Base-by-base conservation (phyloP, 2,329 filamentous ascomycete species). In the Decorospora gaudefroyi region DNA sequence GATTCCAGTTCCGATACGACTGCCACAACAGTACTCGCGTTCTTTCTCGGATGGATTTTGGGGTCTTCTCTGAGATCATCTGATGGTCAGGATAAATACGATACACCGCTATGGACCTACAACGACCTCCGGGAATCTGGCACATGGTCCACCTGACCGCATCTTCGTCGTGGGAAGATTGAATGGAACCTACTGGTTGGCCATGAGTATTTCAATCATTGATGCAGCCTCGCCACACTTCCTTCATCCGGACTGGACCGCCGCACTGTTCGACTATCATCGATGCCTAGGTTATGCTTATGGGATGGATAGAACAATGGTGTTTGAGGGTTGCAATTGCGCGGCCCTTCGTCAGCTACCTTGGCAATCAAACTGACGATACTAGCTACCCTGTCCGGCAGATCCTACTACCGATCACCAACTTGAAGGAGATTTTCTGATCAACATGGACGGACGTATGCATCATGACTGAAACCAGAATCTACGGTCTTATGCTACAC, bases 91-190 rank as follows among this genome's bases (percentile, higher is more conserved):
- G 39, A 21, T 42, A 43, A 55, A 48, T 41, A 53, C 49, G 49
- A 60, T 52, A 51, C 22, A 51, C 43, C 34, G 38, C 48, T 46
- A 47, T 50, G 48, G 49, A 49, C 51, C 44, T 56, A 44, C 41
- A 55, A 36, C 55, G 21, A 49, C 34, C 30, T 49, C 35, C 31
- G 46, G 48, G 51, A 42, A 49, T 43, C 53, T 23, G 31, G 43
- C 42, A 41, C 42, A 12, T 33, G 37, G 40, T 46, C 45, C 65
- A 62, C 59, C 58, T 67, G 64, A 67, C 53, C 51, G 49, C 34
- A 39, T 37, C 33, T 37, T 35, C 33, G 42, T 42, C 36, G 40
- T 42, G 28, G 49, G 40, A 30, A 42, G 19, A 6, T 21, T 30
- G 36, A 15, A 26, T 39, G 30, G 40, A 7, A 45, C 33, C 18